These are phyloP conservation scores for Chromosphaera perkinsii DNA, from an alignment of 208 protist genomes.

Conservation along the genomic window DNA sequence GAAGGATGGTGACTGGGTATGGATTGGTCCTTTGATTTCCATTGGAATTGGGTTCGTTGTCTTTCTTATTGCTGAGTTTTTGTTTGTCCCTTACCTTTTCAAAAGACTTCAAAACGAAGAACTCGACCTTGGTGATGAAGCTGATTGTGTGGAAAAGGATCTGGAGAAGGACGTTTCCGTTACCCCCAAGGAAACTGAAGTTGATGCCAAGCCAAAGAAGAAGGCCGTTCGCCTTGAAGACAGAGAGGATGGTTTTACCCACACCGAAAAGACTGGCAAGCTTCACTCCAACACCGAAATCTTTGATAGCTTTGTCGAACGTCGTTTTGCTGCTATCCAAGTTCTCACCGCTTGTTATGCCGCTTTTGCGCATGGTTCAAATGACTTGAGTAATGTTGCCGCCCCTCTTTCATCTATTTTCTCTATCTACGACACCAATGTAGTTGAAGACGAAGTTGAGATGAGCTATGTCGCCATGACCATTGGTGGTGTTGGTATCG, in stretches of 20 bases:
- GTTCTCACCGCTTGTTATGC: constrained; percentile 26
- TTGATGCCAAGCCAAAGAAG: too few relatives aligned
- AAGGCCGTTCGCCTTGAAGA: background rate
- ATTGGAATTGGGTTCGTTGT: too few relatives aligned
- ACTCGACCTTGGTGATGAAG: too few relatives aligned
- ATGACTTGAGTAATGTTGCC: constrained; percentile 41
- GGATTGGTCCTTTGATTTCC: too few relatives aligned
- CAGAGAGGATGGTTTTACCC: background rate
- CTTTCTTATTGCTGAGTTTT: too few relatives aligned
- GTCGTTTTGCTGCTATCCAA: constrained; percentile 25
- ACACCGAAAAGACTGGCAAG: background rate
- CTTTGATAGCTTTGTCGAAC: background rate
- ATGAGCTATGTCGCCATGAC: constrained; percentile 10
- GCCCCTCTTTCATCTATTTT: constrained; percentile 11
- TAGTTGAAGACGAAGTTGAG: background rate
- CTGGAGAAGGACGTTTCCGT: too few relatives aligned
- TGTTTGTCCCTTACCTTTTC: too few relatives aligned
- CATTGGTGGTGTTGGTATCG: constrained; percentile 18
- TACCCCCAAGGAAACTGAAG: too few relatives aligned
- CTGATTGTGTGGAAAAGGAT: too few relatives aligned
- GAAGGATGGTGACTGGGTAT: too few relatives aligned
- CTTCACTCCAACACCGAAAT: background rate
- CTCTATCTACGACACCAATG: constrained; percentile 10
- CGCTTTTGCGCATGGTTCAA: constrained; percentile 43
- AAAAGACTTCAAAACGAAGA: too few relatives aligned